Conservation (phyloP, 2,329 filamentous ascomycete species). For the Trichothecium roseum region DNA sequence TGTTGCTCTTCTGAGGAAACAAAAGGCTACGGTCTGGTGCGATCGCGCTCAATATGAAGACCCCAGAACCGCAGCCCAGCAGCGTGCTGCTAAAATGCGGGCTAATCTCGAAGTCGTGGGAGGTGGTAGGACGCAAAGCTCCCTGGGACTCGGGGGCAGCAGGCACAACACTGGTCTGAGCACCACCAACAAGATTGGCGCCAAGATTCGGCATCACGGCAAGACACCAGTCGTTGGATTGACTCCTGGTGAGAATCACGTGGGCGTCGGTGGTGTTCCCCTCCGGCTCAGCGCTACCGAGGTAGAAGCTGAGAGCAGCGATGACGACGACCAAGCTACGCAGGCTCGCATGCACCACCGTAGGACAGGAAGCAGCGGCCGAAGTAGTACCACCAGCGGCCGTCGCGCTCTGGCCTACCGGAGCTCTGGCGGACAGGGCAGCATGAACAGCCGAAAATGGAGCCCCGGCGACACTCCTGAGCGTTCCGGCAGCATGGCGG, state of each 20-base stretch:
- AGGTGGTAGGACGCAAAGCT: conserved; percentile 36
- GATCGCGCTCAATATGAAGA: conserved; percentile 90
- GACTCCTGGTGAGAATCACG: conserved; percentile 65
- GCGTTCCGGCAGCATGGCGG: conserved; percentile 40
- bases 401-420: conserved; percentile 39
- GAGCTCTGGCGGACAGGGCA: conserved; percentile 34
- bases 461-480: conserved; percentile 48
- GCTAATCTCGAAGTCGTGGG: conserved; percentile 77
- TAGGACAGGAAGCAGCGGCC: conserved; percentile 64
- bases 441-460: conserved; percentile 31
- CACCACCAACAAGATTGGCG: conserved; percentile 55
- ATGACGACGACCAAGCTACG: conserved; percentile 52
- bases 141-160: conserved; percentile 17
- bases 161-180: conserved; percentile 55
- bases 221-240: conserved; percentile 73
- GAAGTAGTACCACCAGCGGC: conserved; percentile 53
- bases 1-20: conserved; percentile 88
- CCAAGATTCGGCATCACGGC: conserved; percentile 83
- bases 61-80: conserved; percentile 69
- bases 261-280: conserved; percentile 68
- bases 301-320: conserved; percentile 78
- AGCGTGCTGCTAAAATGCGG: conserved; percentile 76
- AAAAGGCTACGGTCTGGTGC: conserved; percentile 98
- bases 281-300: conserved; percentile 91
- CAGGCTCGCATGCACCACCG: conserved; percentile 49